Evolutionary conservation across 2,329 filamentous ascomycete genomes (phyloP).

Genomic region (Hymenoscyphus salicellus): DNA sequence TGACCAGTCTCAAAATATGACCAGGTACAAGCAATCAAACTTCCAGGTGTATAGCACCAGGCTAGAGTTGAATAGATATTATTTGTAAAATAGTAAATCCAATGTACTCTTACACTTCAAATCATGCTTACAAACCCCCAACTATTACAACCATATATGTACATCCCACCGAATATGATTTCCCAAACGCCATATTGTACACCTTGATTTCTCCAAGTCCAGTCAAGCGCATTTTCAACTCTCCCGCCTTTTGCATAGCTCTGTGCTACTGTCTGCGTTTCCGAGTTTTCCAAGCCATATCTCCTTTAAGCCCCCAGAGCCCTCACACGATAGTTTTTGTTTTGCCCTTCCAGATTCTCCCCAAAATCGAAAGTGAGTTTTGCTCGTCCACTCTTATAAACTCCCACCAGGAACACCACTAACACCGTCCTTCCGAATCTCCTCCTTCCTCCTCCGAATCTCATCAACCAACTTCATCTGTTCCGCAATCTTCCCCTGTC

Average conservation of each 20-base stretch:
- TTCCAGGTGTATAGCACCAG: neutral
- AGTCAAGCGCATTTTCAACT: neutral
- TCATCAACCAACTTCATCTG: constrained; percentile 39
- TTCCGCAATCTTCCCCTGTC: constrained; percentile 38
- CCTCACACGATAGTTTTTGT: neutral
- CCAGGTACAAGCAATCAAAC: neutral
- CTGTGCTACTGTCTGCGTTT: neutral
- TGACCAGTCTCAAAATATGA: too few relatives aligned
- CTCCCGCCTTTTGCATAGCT: neutral
- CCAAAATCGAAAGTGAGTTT: too few relatives aligned
- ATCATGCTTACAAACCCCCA: neutral
- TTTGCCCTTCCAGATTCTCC: neutral
- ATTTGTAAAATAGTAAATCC: neutral
- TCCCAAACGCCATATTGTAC: neutral
- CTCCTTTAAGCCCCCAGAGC: neutral
- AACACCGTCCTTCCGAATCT: constrained; percentile 38
- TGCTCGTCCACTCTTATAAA: constrained; percentile 16
- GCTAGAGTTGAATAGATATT: neutral
- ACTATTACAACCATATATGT: neutral
- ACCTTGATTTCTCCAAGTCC: neutral
- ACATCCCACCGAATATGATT: neutral
- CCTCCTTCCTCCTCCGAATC: constrained; percentile 41
- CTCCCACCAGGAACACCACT: constrained; percentile 28
- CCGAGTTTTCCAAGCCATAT: neutral
- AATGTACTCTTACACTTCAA: neutral